phyloP scores from a whole-genome alignment of 148 eudicot species.

The Linanthus parryae region DNA sequence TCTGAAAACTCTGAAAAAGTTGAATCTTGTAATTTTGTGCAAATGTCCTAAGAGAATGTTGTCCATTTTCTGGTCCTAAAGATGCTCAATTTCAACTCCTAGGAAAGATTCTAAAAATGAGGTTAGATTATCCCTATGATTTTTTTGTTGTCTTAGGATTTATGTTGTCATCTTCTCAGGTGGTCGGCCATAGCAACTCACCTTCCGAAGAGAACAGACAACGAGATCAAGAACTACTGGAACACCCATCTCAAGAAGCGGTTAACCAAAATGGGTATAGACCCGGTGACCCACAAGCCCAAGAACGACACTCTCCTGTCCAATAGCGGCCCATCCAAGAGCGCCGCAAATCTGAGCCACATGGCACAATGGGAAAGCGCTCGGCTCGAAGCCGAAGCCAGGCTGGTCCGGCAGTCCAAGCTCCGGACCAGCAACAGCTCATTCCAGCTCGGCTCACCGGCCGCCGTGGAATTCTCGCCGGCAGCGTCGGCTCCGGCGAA shows the following conservation, averaged over 20 bases:
- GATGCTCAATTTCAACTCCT: too few species aligned
- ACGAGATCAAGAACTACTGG: slow-evolving; percentile 95
- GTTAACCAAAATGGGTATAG: slow-evolving; percentile 80
- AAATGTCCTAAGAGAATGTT: too few species aligned
- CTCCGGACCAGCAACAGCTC: slow-evolving; percentile 26
- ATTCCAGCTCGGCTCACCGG: slow-evolving; percentile 6
- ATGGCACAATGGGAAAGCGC: slow-evolving; percentile 99
- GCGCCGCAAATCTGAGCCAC: slow-evolving; percentile 79
- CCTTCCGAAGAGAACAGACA: slow-evolving; percentile 85
- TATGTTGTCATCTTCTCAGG: slow-evolving; percentile 27
- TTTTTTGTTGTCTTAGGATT: too few species aligned
- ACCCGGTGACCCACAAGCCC: slow-evolving; percentile 92
- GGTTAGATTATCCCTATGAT: too few species aligned
- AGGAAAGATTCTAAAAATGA: too few species aligned
- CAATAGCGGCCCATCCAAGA: slow-evolving; percentile 42
- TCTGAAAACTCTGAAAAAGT: too few species aligned
- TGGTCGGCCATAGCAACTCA: slow-evolving; percentile 99
- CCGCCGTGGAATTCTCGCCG: slow-evolving; percentile 3
- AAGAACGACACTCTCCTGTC: slow-evolving; percentile 56
- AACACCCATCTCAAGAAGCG: slow-evolving; percentile 89
- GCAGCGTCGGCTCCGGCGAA: not conserved
- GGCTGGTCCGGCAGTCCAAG: slow-evolving; percentile 73
- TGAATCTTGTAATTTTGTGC: too few species aligned
- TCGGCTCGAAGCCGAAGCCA: slow-evolving; percentile 88
- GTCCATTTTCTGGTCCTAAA: too few species aligned